These are phyloP conservation scores for Dipteronia dyeriana DNA, from an alignment of 345 rosid genomes.

Conservation along the genomic window DNA sequence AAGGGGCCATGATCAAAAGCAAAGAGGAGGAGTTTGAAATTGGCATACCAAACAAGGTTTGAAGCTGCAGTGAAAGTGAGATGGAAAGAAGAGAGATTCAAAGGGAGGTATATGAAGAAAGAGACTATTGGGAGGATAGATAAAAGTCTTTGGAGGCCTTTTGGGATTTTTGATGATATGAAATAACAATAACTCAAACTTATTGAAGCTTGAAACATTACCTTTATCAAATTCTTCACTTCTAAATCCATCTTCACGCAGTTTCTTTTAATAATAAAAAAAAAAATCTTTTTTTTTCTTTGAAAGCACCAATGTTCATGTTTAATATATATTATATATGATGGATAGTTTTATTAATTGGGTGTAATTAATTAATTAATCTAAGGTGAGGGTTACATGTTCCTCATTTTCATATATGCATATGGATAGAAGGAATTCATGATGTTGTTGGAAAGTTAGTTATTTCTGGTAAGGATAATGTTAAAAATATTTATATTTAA, in stretches of 20 bases:
- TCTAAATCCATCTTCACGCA: constrained; percentile 17
- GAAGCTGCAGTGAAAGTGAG: constrained; percentile 35
- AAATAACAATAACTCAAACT: constrained; percentile 32
- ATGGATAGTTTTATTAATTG: too few species aligned
- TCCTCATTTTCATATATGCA: too few species aligned
- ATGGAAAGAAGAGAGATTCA: constrained; percentile 39
- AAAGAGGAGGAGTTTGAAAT: constrained; percentile 69
- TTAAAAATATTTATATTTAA: too few species aligned
- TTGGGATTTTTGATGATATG: constrained; percentile 33
- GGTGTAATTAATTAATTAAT: too few species aligned
- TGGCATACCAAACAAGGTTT: constrained; percentile 66
- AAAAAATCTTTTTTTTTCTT: not conserved
- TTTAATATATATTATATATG: too few species aligned
- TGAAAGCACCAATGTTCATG: not conserved
- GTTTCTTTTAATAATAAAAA: too few species aligned
- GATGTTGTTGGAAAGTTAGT: too few species aligned
- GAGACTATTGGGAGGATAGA: constrained; percentile 41
- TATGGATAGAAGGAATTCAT: too few species aligned
- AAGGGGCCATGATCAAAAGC: constrained; percentile 65
- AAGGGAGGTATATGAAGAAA: constrained; percentile 41
- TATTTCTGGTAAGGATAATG: too few species aligned
- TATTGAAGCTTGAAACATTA: constrained; percentile 23
- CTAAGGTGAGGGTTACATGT: too few species aligned
- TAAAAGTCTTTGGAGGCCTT: constrained; percentile 32
- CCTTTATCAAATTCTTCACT: constrained; percentile 24